These are phyloP conservation scores for Nakaseomyces uthaithaninus DNA, from an alignment of 1,139 yeast genomes.

Conservation along the genomic window DNA sequence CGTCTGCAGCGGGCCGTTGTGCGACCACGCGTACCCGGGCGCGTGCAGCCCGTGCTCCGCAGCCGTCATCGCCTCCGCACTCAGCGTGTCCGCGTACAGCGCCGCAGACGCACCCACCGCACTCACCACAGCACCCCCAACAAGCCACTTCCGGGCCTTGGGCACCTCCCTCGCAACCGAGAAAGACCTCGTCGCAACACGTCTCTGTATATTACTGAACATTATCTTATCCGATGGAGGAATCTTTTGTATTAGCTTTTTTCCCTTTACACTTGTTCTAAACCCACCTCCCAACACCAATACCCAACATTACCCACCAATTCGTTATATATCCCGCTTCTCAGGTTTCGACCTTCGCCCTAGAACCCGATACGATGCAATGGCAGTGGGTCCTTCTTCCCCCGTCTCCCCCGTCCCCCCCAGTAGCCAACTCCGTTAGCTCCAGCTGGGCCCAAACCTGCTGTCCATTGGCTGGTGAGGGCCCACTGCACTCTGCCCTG, in stretches of 20 bases:
- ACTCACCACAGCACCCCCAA: constrained; percentile 48
- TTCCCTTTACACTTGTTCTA: too few relatives aligned
- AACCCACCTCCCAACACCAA: too few relatives aligned
- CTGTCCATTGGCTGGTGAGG: too few relatives aligned
- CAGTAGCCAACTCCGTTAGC: too few relatives aligned
- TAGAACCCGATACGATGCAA: too few relatives aligned
- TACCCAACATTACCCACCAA: too few relatives aligned
- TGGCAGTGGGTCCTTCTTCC: too few relatives aligned
- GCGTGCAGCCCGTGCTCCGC: constrained; percentile 99
- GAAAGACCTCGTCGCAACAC: constrained; percentile 6
- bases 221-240: constrained; percentile 10
- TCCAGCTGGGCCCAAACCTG: too few relatives aligned
- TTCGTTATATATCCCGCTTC: too few relatives aligned
- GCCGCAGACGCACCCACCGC: constrained; percentile 69
- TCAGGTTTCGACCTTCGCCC: too few relatives aligned
- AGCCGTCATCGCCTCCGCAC: constrained; percentile 95
- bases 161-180: constrained; percentile 5
- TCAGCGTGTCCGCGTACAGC: constrained; percentile 69
- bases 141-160: constrained; percentile 42
- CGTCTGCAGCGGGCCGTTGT: constrained; percentile 82
- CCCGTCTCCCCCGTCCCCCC: too few relatives aligned
- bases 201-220: constrained; percentile 7
- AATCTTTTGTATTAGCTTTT: constrained; percentile 24
- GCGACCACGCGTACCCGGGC: constrained; percentile 89
- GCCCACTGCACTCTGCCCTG: too few relatives aligned